Evolutionary conservation across 129 eudicot species (phyloP).

Genomic region (Mikania micrantha): DNA sequence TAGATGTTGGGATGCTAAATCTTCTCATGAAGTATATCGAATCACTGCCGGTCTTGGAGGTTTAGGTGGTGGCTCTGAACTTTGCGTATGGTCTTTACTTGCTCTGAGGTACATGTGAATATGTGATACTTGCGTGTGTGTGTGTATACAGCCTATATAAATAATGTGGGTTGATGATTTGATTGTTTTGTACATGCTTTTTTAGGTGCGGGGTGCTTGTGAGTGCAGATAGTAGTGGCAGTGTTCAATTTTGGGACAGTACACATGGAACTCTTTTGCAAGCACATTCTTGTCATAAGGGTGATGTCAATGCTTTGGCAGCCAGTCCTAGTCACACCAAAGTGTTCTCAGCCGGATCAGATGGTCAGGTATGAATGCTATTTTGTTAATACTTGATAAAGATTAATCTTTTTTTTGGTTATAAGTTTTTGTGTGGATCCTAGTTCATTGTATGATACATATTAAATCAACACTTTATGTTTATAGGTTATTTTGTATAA

Average conservation of each 20-base stretch:
- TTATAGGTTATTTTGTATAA: constrained; percentile 73
- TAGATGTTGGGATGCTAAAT: constrained; percentile 80
- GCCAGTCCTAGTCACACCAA: constrained; percentile 71
- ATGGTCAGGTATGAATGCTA: constrained; percentile 68
- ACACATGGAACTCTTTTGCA: constrained; percentile 86
- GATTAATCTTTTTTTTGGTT: background rate
- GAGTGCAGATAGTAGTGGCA: constrained; percentile 90
- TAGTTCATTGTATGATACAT: background rate
- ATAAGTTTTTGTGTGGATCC: background rate
- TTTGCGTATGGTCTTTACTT: constrained; percentile 91
- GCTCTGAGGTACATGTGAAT: constrained; percentile 80
- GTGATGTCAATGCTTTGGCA: constrained; percentile 85
- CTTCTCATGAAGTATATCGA: constrained; percentile 67
- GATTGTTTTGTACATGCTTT: background rate
- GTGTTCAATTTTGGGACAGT: constrained; percentile 92
- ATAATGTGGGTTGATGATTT: background rate
- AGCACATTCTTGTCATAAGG: constrained; percentile 75
- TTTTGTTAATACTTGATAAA: background rate
- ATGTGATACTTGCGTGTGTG: background rate
- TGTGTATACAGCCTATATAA: background rate
- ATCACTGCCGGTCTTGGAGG: constrained; percentile 88
- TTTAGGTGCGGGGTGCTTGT: constrained; percentile 83
- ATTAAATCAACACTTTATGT: background rate
- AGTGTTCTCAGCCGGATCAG: constrained; percentile 92
- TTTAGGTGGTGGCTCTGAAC: constrained; percentile 62